Conservation (phyloP, 805 yeast species). For the Schwanniomyces vanrijiae region DNA sequence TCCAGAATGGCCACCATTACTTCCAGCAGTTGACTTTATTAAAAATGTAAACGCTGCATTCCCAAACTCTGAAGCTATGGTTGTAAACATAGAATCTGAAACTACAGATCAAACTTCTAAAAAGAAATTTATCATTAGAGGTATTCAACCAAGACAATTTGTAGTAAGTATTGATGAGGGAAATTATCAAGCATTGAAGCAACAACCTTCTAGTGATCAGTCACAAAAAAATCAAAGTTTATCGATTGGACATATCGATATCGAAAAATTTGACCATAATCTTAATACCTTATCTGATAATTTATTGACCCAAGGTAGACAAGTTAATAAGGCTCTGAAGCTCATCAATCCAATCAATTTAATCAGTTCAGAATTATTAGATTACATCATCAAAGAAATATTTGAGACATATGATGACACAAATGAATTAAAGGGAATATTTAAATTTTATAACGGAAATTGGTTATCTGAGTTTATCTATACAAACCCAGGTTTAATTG, state of each 20-base stretch:
- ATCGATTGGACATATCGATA: conserved; percentile 39
- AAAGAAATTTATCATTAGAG: conserved; percentile 87
- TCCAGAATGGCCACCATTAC: conserved; percentile 39
- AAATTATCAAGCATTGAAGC: conserved; percentile 42
- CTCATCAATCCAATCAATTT: conserved; percentile 24
- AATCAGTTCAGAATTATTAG: conserved; percentile 34
- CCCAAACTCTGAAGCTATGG: conserved; percentile 90
- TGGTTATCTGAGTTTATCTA: conserved; percentile 43
- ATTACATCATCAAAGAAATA: conserved; percentile 24
- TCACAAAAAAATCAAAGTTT: conserved; percentile 12
- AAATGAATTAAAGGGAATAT: conserved; percentile 18
- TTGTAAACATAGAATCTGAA: conserved; percentile 61
- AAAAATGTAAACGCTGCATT: conserved; percentile 91
- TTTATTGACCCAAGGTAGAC: conserved; percentile 21
- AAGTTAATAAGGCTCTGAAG: conserved; percentile 12
- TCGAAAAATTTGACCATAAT: conserved; percentile 28
- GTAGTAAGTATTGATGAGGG: conserved; percentile 49
- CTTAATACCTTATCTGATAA: conserved; percentile 21
- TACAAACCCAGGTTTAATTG: conserved; percentile 41
- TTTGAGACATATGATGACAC: conserved; percentile 22
- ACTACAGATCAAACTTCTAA: conserved; percentile 41
- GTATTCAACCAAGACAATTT: conserved; percentile 80
- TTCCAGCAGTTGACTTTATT: conserved; percentile 96
- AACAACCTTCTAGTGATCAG: conserved; percentile 14
- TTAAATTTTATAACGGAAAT: conserved; percentile 35